phyloP scores from a whole-genome alignment of 2,329 filamentous ascomycete species.

The Fusarium sacchari region DNA sequence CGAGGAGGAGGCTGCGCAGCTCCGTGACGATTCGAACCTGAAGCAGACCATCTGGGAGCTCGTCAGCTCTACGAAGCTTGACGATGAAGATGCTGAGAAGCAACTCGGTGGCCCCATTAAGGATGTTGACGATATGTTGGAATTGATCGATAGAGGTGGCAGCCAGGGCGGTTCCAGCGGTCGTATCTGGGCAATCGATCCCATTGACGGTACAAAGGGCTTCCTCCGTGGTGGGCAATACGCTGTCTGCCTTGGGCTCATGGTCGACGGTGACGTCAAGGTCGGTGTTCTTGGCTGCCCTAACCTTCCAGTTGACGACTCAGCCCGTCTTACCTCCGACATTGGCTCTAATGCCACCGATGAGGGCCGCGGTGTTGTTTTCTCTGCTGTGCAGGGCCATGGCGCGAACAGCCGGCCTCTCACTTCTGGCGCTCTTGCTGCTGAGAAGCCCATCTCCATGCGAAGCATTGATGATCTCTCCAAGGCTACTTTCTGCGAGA shows the following conservation, averaged over 20 bases:
- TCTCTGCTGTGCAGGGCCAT: constrained; percentile 82
- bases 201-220: constrained; percentile 97
- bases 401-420: constrained; percentile 86
- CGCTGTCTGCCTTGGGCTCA: constrained; percentile 89
- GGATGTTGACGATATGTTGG: constrained; percentile 73
- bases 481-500: constrained; percentile 93
- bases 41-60: constrained; percentile 81
- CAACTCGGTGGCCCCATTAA: constrained; percentile 74
- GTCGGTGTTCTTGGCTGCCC: constrained; percentile 95
- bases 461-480: constrained; percentile 77
- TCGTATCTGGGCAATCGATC: constrained; percentile 95
- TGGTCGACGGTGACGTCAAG: constrained; percentile 93
- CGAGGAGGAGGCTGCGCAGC: constrained; percentile 88
- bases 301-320: constrained; percentile 90
- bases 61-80: constrained; percentile 76
- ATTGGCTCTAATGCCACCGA: constrained; percentile 80
- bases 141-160: constrained; percentile 73
- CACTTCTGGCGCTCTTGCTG: constrained; percentile 59
- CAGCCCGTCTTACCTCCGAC: constrained; percentile 65
- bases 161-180: constrained; percentile 77
- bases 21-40: constrained; percentile 76
- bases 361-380: constrained; percentile 84
- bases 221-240: constrained; percentile 97
- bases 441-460: constrained; percentile 79
- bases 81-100: constrained; percentile 67